Conservation (phyloP, 1,284 basidiomycete species). For the Cryptococcus maquisensis region DNA sequence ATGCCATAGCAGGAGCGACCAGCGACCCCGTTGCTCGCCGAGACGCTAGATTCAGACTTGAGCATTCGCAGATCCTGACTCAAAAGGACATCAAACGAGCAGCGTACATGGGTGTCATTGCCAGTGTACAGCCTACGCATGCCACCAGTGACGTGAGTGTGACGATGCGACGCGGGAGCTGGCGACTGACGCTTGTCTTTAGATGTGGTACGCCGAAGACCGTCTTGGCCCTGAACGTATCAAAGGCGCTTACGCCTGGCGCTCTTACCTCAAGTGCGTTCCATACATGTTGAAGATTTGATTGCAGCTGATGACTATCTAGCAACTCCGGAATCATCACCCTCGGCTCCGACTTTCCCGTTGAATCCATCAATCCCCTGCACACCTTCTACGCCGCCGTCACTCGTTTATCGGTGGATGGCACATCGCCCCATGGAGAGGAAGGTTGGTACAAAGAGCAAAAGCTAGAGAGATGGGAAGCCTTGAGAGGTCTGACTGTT, state of each 20-base stretch:
- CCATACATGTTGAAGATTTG: background rate
- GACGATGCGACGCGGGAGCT: too few species aligned
- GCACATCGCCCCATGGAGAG: slow-evolving; percentile 73
- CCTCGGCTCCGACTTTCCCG: slow-evolving; percentile 86
- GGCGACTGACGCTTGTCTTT: background rate
- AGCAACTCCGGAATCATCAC: slow-evolving; percentile 59
- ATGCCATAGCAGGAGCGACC: slow-evolving; percentile 69
- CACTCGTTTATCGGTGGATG: slow-evolving; percentile 63
- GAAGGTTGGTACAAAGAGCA: slow-evolving; percentile 74
- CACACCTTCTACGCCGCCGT: slow-evolving; percentile 82
- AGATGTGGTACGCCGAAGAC: slow-evolving; percentile 84
- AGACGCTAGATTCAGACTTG: slow-evolving; percentile 66
- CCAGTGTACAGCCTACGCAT: slow-evolving; percentile 90
- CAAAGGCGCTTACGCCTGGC: slow-evolving; percentile 83
- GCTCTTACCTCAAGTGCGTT: slow-evolving; percentile 64
- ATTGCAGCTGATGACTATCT: background rate
- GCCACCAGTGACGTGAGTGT: slow-evolving; percentile 52
- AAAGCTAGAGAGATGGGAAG: slow-evolving; percentile 65
- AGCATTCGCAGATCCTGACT: slow-evolving; percentile 85
- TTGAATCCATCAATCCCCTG: slow-evolving; percentile 57
- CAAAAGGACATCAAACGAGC: slow-evolving; percentile 64
- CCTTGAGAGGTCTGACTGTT: slow-evolving; percentile 67
- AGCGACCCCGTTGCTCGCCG: slow-evolving; percentile 24
- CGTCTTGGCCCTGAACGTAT: slow-evolving; percentile 74
- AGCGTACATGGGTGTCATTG: slow-evolving; percentile 73